Evolutionary conservation across 768 basidiomycete genomes (phyloP).

Genomic region (Punctularia strigosozonata): DNA sequence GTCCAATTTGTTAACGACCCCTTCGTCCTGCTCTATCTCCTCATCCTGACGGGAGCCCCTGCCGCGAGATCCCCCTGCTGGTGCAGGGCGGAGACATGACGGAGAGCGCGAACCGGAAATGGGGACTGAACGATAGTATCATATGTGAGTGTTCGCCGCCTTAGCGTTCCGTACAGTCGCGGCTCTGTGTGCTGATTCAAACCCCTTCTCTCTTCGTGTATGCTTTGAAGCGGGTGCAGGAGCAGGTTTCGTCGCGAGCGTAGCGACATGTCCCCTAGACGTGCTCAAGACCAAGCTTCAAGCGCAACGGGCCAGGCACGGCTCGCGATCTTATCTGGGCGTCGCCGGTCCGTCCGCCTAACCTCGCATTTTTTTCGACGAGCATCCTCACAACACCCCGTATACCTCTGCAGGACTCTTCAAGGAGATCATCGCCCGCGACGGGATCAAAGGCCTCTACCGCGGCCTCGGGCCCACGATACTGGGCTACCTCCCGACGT

Average conservation of each 20-base stretch:
- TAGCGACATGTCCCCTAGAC: conserved; percentile 95
- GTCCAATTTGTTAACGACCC: no score
- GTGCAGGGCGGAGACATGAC: no score
- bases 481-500: conserved; percentile 93
- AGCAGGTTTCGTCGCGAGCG: conserved; percentile 83
- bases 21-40: no score
- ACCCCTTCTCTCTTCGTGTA: no score
- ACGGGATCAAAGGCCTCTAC: conserved; percentile 85
- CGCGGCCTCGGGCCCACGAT: conserved; percentile 96
- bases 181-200: no score
- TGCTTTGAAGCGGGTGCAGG: conserved; percentile 92
- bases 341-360: conserved; percentile 9
- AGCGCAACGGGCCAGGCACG: conserved; percentile 70
- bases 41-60: no score
- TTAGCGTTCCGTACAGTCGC: no score
- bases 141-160: no score
- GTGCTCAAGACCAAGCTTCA: conserved; percentile 97
- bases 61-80: no score
- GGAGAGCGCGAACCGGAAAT: no score
- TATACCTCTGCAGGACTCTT: conserved; percentile 35
- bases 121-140: no score
- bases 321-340: conserved; percentile 51
- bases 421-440: conserved; percentile 40
- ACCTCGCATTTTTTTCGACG: conserved; percentile 9
- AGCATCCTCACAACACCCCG: conserved; percentile 3